These are phyloP conservation scores for Alternaria conjuncta DNA, from an alignment of 2,329 filamentous ascomycete genomes.

Conservation along the genomic window DNA sequence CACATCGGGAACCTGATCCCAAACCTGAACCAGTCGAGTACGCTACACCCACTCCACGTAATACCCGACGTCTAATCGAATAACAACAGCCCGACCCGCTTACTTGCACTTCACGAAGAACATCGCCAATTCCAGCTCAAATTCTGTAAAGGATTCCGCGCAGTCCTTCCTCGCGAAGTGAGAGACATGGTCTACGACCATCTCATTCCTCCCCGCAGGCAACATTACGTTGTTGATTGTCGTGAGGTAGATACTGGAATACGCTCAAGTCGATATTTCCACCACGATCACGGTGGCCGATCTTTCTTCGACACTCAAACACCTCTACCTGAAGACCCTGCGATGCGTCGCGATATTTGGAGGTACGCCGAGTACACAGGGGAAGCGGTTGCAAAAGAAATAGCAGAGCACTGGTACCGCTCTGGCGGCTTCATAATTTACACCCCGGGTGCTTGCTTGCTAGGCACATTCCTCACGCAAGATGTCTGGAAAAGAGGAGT, in stretches of 20 bases:
- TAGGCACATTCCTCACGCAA: accelerated
- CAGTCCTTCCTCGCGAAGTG: background rate
- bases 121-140: background rate
- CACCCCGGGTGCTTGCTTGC: background rate
- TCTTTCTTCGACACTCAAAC: background rate
- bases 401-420: background rate
- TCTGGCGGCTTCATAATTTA: background rate
- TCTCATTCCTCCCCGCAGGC: background rate
- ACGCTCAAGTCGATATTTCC: background rate
- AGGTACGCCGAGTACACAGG: background rate
- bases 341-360: background rate
- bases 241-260: background rate
- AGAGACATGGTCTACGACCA: background rate
- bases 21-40: background rate
- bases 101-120: background rate
- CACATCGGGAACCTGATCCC: background rate
- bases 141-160: background rate
- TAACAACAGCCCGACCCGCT: background rate
- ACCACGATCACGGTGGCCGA: background rate
- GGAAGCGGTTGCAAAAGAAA: background rate
- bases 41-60: background rate
- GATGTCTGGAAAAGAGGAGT: background rate
- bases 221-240: background rate
- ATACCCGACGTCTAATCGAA: background rate
- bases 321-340: background rate